Conservation (phyloP, 1,139 yeast genomes). For the Kodamaea derodonti region DNA sequence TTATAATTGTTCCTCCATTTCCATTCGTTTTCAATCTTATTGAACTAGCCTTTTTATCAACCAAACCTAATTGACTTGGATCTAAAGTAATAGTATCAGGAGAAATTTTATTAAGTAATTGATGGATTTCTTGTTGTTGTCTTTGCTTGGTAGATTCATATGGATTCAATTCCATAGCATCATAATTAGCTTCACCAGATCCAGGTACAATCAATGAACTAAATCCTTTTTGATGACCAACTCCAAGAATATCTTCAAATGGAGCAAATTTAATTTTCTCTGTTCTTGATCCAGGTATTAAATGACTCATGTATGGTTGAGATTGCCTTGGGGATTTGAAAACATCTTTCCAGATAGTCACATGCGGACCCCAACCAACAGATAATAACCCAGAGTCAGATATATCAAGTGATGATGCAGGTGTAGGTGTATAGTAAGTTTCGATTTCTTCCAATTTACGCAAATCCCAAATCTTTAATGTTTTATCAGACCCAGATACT, state of each 20-base stretch:
- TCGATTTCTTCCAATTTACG: constrained; percentile 77
- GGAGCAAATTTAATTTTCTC: constrained; percentile 77
- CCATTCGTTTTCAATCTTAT: constrained; percentile 60
- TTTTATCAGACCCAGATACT: constrained; percentile 82
- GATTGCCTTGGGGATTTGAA: constrained; percentile 52
- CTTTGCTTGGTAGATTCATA: constrained; percentile 89
- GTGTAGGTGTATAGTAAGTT: constrained; percentile 76
- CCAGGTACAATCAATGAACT: constrained; percentile 89
- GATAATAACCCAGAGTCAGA: constrained; percentile 87
- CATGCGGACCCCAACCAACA: constrained; percentile 93
- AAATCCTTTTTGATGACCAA: constrained; percentile 78
- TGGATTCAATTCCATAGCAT: constrained; percentile 91
- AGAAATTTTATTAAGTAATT: constrained; percentile 79
- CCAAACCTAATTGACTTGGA: constrained; percentile 83
- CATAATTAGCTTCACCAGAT: constrained; percentile 96
- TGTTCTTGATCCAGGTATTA: constrained; percentile 73
- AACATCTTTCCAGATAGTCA: constrained; percentile 81
- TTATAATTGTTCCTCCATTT: constrained; percentile 15
- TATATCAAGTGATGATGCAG: constrained; percentile 73
- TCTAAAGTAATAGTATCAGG: constrained; percentile 92
- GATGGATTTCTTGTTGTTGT: constrained; percentile 87
- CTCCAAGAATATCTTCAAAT: constrained; percentile 90
- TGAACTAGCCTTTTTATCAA: constrained; percentile 64
- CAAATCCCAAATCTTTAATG: constrained; percentile 89
- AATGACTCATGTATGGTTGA: constrained; percentile 89